Evolutionary conservation across 164 flowering plant genomes (phyloP).

Genomic region (Sextonia rubra): DNA sequence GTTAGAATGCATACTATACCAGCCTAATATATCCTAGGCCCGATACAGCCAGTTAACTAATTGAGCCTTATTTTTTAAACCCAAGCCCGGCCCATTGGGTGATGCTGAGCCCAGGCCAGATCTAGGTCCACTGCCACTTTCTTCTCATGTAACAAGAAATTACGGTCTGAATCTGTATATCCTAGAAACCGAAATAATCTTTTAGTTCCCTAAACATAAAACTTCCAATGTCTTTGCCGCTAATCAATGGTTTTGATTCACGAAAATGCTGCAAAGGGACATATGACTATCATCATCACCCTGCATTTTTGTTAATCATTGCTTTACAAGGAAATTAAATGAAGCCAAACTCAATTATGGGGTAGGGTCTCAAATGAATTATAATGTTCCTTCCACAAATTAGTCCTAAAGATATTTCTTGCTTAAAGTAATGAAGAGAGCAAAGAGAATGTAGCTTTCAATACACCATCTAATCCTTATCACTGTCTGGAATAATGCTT

Average conservation of each 20-base stretch:
- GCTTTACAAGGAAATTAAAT: neutral
- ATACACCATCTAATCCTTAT: neutral
- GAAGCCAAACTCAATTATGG: neutral
- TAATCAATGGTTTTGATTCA: neutral
- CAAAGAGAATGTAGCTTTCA: neutral
- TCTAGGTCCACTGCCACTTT: no score
- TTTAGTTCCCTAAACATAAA: no score
- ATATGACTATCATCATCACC: neutral
- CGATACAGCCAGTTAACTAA: no score
- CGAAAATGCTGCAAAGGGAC: neutral
- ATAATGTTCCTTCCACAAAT: neutral
- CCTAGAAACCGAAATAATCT: no score
- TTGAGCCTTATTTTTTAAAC: no score
- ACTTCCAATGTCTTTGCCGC: no score
- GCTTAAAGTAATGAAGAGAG: neutral
- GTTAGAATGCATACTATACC: no score
- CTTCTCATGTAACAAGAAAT: no score
- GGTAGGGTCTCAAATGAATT: neutral
- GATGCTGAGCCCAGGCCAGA: no score
- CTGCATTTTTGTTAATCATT: neutral
- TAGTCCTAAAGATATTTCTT: neutral
- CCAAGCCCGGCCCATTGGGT: no score
- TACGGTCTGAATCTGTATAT: no score
- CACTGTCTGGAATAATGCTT: neutral
- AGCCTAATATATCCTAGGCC: no score